These are phyloP conservation scores for Herpetomonas tarakana DNA, from an alignment of 208 protist genomes.

Conservation along the genomic window DNA sequence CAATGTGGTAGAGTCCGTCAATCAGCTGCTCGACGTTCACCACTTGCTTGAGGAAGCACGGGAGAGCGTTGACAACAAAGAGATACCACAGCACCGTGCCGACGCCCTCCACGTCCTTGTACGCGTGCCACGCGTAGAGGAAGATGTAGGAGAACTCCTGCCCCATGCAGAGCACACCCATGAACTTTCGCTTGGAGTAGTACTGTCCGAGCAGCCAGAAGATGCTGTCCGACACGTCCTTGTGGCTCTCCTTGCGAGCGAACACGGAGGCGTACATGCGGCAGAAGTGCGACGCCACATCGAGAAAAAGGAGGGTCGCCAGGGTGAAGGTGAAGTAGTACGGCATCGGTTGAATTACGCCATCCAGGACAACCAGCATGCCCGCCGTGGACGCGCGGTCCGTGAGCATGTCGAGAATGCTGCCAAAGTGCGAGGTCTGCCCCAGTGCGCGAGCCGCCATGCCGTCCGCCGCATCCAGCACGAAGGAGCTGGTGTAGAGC, in stretches of 20 bases:
- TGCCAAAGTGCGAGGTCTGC: constrained; percentile 91
- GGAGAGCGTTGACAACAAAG: constrained; percentile 35
- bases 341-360: constrained; percentile 64
- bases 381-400: constrained; percentile 90
- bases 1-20: constrained; percentile 82
- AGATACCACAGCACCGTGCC: constrained; percentile 24
- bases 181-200: constrained; percentile 87
- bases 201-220: constrained; percentile 86
- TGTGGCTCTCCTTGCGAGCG: constrained; percentile 66
- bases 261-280: constrained; percentile 89
- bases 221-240: constrained; percentile 80
- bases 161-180: constrained; percentile 84
- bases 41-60: constrained; percentile 82
- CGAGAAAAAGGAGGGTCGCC: constrained; percentile 79
- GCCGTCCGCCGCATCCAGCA: constrained; percentile 91
- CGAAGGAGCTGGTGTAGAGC: constrained; percentile 78
- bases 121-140: constrained; percentile 74
- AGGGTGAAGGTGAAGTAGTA: constrained; percentile 54
- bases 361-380: constrained; percentile 82
- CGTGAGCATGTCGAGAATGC: constrained; percentile 94
- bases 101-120: constrained; percentile 25
- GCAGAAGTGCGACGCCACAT: constrained; percentile 92
- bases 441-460: constrained; percentile 80
- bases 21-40: constrained; percentile 91
- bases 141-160: constrained; percentile 93